Evolutionary conservation across 805 yeast genomes (phyloP).

Genomic region (Cyberlindnera mississippiensis): DNA sequence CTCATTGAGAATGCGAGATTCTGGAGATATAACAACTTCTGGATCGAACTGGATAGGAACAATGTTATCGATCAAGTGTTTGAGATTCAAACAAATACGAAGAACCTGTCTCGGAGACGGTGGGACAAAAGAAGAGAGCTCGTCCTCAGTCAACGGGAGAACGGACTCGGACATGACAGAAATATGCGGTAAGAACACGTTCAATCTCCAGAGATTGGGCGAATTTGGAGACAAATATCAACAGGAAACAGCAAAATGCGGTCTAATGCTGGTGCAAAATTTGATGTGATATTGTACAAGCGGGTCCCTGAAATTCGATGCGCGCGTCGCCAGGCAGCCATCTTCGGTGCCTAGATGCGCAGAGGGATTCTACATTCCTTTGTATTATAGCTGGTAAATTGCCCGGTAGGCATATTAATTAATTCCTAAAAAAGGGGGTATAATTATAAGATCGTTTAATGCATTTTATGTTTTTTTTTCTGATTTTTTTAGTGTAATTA

Average conservation of each 20-base stretch:
- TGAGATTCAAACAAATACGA: slow-evolving; percentile 69
- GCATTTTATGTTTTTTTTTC: no score
- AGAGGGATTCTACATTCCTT: no score
- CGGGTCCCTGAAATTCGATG: slow-evolving; percentile 5
- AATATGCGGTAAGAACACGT: no score
- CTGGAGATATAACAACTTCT: slow-evolving; percentile 46
- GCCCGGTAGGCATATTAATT: no score
- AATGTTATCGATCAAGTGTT: slow-evolving; percentile 64
- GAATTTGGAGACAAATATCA: no score
- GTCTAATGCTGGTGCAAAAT: no score
- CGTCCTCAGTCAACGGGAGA: slow-evolving; percentile 23
- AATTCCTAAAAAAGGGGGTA: no score
- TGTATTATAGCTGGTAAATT: no score
- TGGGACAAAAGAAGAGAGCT: slow-evolving; percentile 17
- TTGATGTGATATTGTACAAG: background rate
- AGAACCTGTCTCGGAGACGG: slow-evolving; percentile 67
- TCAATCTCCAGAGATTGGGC: no score
- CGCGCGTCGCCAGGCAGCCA: background rate
- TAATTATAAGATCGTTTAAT: no score
- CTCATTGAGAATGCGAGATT: slow-evolving; percentile 55
- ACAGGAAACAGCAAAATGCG: no score
- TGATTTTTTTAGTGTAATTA: no score
- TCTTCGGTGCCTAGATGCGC: background rate
- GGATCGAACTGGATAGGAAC: slow-evolving; percentile 62
- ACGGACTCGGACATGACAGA: slow-evolving; percentile 14